A percentile compares a stretch with the other conserved stretches of the same genome.
Conservation (phyloP, 2,329 filamentous ascomycete genomes). For the Metarhizium humberi region DNA sequence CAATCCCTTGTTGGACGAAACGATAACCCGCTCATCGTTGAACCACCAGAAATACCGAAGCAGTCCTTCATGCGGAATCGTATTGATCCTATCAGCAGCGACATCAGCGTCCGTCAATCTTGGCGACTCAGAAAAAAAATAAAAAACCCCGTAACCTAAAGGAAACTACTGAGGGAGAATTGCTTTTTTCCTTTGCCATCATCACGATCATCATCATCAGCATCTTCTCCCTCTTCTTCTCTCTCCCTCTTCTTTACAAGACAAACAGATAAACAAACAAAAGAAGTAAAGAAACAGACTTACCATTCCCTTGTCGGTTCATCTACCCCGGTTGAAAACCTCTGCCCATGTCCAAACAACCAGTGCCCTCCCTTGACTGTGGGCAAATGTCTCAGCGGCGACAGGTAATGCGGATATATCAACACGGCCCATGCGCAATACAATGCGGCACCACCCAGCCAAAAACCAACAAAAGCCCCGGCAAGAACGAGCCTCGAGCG, state of each 20-base stretch:
- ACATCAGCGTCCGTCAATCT: constrained; percentile 13
- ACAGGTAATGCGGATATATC: constrained; percentile 40
- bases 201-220: too few relatives aligned
- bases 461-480: constrained; percentile 24
- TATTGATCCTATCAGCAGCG: constrained; percentile 43
- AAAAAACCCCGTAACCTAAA: not conserved
- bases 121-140: not conserved
- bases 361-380: constrained; percentile 33
- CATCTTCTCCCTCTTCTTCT: too few relatives aligned
- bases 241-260: too few relatives aligned
- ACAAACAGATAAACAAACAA: too few relatives aligned
- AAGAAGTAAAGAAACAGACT: not conserved
- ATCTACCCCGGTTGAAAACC: constrained; percentile 31
- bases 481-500: constrained; percentile 23
- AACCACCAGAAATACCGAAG: constrained; percentile 56
- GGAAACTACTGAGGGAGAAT: not conserved
- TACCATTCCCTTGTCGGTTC: constrained; percentile 40
- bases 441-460: constrained; percentile 22
- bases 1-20: constrained; percentile 55
- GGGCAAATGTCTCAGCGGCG: constrained; percentile 39
- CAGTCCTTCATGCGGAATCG: constrained; percentile 57
- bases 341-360: constrained; percentile 37
- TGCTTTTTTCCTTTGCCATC: too few relatives aligned
- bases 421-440: constrained; percentile 33
- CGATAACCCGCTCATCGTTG: constrained; percentile 53